phyloP scores from a whole-genome alignment of 2,329 filamentous ascomycete genomes.

The Aphanocladium album region DNA sequence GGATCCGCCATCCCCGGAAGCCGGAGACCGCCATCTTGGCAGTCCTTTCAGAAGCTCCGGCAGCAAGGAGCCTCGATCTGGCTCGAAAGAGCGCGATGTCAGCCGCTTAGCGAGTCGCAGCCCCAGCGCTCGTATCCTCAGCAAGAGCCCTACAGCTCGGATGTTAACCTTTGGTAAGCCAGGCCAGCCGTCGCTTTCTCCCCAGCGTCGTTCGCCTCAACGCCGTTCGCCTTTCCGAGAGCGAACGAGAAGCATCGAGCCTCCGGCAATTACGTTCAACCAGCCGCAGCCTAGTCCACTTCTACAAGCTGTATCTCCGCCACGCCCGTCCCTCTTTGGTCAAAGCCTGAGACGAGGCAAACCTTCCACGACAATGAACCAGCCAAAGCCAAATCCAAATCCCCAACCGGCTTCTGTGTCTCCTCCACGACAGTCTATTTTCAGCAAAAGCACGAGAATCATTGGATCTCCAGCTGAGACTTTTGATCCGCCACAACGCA shows the following conservation, averaged over 20 bases:
- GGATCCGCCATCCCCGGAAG: conserved; percentile 52
- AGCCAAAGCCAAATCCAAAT: not conserved
- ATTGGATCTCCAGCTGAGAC: not conserved
- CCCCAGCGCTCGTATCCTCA: conserved; percentile 21
- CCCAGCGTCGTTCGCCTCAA: not conserved
- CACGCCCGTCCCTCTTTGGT: not conserved
- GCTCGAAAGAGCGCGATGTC: conserved; percentile 22
- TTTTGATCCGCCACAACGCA: not conserved
- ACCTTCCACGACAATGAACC: not conserved
- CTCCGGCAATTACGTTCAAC: not conserved
- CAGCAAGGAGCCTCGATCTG: conserved; percentile 30
- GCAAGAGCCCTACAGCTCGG: conserved; percentile 1
- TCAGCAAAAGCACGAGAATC: not conserved
- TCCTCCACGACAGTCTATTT: not conserved
- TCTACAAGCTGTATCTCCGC: not conserved
- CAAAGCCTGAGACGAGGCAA: not conserved
- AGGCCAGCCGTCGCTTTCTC: conserved; percentile 11
- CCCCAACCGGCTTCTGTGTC: not conserved
- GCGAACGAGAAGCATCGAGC: not conserved
- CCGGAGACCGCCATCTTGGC: conserved; percentile 44
- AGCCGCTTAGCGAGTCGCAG: conserved; percentile 25
- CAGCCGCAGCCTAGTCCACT: not conserved
- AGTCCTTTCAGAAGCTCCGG: conserved; percentile 49
- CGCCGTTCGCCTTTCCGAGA: not conserved
- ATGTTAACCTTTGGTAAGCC: conserved; percentile 10